Conservation (phyloP, 2,329 filamentous ascomycete species). For the Albifimbria verrucaria region DNA sequence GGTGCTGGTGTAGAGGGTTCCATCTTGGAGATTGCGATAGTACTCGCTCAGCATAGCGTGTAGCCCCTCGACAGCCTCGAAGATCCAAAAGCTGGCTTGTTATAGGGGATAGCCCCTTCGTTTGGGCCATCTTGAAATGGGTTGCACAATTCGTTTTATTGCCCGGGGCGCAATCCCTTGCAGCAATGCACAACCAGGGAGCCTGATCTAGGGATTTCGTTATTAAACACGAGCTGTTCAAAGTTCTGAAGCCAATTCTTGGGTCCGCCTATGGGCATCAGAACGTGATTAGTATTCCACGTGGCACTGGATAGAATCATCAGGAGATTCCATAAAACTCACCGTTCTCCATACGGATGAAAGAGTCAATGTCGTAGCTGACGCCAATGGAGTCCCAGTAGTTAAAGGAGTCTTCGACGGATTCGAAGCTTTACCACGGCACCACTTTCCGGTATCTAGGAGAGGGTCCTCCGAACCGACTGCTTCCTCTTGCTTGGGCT, state of each 20-base stretch:
- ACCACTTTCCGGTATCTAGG: no score
- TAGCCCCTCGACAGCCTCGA: not conserved
- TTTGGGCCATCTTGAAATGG: not conserved
- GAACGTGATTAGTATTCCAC: not conserved
- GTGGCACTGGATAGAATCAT: not conserved
- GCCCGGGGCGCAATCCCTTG: not conserved
- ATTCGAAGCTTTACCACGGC: no score
- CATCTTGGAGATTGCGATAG: not conserved
- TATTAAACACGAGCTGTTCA: not conserved
- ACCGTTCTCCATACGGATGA: not conserved
- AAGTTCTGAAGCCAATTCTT: not conserved
- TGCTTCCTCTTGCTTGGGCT: no score
- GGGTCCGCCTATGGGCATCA: not conserved
- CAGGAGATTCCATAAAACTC: not conserved
- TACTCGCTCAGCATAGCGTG: not conserved
- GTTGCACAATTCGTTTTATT: not conserved
- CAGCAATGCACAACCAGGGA: not conserved
- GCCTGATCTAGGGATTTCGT: not conserved
- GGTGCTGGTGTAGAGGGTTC: not conserved
- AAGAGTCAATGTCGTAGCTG: not conserved
- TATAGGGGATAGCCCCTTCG: not conserved
- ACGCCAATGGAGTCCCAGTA: not conserved
- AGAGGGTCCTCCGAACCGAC: no score
- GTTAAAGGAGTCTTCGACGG: not conserved
- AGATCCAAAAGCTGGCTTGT: not conserved